Percentiles rank a stretch among this genome's conserved stretches.
Conservation (phyloP, 257 asterid species). For the Marsdenia floribunda region DNA sequence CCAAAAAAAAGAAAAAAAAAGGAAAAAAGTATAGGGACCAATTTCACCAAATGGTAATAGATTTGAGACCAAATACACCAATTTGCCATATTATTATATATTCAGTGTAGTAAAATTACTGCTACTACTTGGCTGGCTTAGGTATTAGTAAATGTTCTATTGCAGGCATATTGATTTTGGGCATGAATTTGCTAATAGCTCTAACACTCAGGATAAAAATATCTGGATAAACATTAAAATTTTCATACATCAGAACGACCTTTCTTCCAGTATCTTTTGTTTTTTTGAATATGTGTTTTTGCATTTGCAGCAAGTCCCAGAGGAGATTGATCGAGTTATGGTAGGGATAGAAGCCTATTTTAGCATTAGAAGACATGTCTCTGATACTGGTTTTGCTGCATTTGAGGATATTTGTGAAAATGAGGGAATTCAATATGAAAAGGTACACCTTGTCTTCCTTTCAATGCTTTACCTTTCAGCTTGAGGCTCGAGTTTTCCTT, state of each 20-base stretch:
- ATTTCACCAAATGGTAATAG: too few species aligned
- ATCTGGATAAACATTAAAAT: neutral
- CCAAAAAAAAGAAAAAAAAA: too few species aligned
- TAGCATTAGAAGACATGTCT: constrained; percentile 83
- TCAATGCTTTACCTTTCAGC: neutral
- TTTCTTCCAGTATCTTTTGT: neutral
- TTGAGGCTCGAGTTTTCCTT: neutral
- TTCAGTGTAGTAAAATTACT: neutral
- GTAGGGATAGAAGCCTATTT: constrained; percentile 89
- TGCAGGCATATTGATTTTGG: constrained; percentile 3
- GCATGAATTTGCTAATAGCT: neutral
- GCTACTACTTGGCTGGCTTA: neutral
- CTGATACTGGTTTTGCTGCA: constrained; percentile 65
- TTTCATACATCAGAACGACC: neutral
- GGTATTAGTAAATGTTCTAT: neutral
- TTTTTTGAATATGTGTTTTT: constrained; percentile 17
- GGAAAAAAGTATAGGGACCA: too few species aligned
- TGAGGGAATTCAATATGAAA: constrained; percentile 44
- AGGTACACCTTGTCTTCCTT: constrained; percentile 40
- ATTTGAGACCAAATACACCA: too few species aligned
- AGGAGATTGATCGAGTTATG: constrained; percentile 94
- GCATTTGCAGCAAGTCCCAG: constrained; percentile 85
- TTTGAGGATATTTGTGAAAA: constrained; percentile 57
- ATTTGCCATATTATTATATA: neutral
- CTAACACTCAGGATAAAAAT: neutral